Conservation (phyloP, 768 basidiomycete genomes). For the Suillus plorans region DNA sequence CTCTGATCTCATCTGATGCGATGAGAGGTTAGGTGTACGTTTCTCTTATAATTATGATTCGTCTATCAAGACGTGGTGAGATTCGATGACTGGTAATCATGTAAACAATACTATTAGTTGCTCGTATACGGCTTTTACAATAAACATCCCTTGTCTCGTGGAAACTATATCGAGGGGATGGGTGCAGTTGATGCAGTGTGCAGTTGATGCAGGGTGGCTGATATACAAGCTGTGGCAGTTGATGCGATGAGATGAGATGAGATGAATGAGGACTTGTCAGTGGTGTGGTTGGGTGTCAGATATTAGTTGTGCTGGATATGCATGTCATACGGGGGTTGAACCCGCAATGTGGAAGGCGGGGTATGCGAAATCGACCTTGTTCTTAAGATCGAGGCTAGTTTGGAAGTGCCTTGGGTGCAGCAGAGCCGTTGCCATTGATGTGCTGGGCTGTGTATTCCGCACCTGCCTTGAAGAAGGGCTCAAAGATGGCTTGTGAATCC, state of each 20-base stretch:
- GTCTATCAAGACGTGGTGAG: conserved; percentile 12
- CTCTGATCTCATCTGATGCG: conserved; percentile 50
- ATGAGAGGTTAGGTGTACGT: conserved; percentile 20
- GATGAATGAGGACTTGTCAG: conserved; percentile 24
- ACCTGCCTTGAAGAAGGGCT: conserved; percentile 79
- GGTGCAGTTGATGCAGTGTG: conserved; percentile 68
- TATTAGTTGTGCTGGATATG: conserved; percentile 20
- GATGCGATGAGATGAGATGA: conserved; percentile 17
- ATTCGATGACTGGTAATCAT: conserved; percentile 15
- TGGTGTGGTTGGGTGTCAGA: conserved; percentile 9
- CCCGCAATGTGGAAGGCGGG: conserved; percentile 52
- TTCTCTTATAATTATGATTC: conserved; percentile 6
- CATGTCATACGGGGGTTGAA: conserved; percentile 77
- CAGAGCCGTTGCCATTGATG: conserved; percentile 32
- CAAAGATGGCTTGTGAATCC: conserved; percentile 79
- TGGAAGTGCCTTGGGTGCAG: conserved; percentile 38
- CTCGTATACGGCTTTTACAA: conserved; percentile 22
- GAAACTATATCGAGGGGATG: conserved; percentile 19
- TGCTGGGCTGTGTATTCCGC: conserved; percentile 52
- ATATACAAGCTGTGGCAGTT: conserved; percentile 24
- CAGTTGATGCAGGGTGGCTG: conserved; percentile 56
- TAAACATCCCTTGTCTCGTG: conserved; percentile 17
- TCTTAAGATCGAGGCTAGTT: conserved; percentile 21
- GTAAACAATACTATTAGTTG: conserved; percentile 23
- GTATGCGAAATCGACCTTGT: conserved; percentile 31